phyloP scores from a whole-genome alignment of 345 rosid species.

The Brassica carinata region DNA sequence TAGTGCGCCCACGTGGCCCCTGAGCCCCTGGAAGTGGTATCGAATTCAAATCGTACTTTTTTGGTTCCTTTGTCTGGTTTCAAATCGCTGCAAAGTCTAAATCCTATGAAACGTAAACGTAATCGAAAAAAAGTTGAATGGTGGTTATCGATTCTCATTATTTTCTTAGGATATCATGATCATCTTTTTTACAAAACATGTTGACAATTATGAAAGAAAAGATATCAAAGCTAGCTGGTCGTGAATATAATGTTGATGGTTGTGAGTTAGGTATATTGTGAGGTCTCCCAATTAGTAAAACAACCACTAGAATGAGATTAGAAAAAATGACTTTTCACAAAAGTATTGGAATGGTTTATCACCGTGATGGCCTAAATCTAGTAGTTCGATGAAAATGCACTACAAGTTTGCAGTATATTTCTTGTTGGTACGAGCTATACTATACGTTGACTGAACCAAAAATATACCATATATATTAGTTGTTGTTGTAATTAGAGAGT shows the following conservation, averaged over 20 bases:
- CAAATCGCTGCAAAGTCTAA: conserved; percentile 4
- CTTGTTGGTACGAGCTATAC: too few relatives aligned
- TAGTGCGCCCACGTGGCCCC: conserved; percentile 35
- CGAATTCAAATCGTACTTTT: conserved; percentile 4
- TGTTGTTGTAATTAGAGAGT: too few relatives aligned
- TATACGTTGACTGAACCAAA: too few relatives aligned
- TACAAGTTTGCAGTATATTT: neutral
- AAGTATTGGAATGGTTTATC: neutral
- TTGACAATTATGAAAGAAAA: neutral
- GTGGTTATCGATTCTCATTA: neutral
- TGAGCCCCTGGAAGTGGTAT: conserved; percentile 31
- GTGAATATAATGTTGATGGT: neutral
- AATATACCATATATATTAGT: too few relatives aligned
- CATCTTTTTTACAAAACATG: neutral
- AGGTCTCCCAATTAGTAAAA: neutral
- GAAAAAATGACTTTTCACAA: neutral
- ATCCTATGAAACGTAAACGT: conserved; percentile 7
- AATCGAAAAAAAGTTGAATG: neutral
- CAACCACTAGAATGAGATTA: neutral
- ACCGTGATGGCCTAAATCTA: too few relatives aligned
- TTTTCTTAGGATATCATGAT: neutral
- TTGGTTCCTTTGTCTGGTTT: conserved; percentile 4
- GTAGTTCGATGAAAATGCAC: neutral
- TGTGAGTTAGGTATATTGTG: neutral
- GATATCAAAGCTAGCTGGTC: neutral